A percentile compares a stretch with the other conserved stretches of the same genome.
phyloP scores from a whole-genome alignment of 495 filamentous ascomycete species.

The Hypomontagnella monticulosa region DNA sequence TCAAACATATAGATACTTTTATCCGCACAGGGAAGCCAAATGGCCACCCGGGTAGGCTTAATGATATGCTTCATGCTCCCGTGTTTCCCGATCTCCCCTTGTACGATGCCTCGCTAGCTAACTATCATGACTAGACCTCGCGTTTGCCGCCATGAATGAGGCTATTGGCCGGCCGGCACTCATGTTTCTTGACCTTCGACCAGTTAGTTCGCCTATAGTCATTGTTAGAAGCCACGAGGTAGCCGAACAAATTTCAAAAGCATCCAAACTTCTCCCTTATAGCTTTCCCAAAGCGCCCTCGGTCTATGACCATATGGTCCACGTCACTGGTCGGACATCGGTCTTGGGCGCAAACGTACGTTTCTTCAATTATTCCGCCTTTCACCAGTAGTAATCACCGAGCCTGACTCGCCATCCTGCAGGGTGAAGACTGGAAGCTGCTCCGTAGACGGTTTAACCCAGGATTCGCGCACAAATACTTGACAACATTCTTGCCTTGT shows the following conservation, averaged over 20 bases:
- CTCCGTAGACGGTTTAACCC: too few relatives aligned
- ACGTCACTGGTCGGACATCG: constrained; percentile 51
- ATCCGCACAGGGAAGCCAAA: constrained; percentile 2
- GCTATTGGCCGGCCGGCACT: constrained; percentile 40
- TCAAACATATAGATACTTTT: neutral
- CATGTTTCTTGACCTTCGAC: constrained; percentile 52
- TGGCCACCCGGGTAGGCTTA: constrained; percentile 4
- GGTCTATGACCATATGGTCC: constrained; percentile 38
- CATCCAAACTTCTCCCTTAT: constrained; percentile 52
- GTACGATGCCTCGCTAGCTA: neutral
- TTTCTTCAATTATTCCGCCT: too few relatives aligned
- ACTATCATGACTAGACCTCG: constrained; percentile 22
- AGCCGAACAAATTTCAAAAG: constrained; percentile 53
- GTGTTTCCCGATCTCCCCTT: neutral
- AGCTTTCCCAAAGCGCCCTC: constrained; percentile 55
- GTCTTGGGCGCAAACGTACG: constrained; percentile 49
- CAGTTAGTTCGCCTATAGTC: constrained; percentile 45
- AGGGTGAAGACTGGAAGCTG: too few relatives aligned
- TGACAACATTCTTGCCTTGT: too few relatives aligned
- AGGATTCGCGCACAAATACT: too few relatives aligned
- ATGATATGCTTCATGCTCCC: neutral
- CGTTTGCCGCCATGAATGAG: constrained; percentile 36
- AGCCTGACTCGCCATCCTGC: too few relatives aligned
- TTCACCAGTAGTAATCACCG: too few relatives aligned
- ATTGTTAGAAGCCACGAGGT: constrained; percentile 56